Percentiles rank a stretch among this genome's conserved stretches.
phyloP scores from a whole-genome alignment of 768 basidiomycete genomes.

The Chalciporus chontae region DNA sequence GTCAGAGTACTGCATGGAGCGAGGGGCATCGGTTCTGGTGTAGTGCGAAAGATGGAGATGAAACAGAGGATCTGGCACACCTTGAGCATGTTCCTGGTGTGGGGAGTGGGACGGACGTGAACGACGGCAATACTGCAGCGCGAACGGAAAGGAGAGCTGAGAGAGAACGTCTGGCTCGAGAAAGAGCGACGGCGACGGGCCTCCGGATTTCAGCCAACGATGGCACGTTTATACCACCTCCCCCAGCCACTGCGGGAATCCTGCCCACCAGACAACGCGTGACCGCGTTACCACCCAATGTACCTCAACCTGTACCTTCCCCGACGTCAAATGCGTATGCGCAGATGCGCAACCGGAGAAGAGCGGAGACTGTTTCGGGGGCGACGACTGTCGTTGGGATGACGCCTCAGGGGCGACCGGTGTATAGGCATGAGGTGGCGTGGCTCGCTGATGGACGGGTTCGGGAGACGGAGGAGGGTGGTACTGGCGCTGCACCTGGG shows the following conservation, averaged over 20 bases:
- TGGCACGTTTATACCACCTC: constrained; percentile 11
- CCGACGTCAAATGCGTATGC: constrained; percentile 15
- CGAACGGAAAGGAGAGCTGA: constrained; percentile 36
- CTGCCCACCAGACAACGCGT: constrained; percentile 27
- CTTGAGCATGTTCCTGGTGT: constrained; percentile 20
- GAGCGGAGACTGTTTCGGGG: constrained; percentile 34
- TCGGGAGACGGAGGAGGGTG: constrained; percentile 19
- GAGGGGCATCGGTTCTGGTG: constrained; percentile 97
- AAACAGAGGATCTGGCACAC: constrained; percentile 32
- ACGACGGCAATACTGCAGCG: constrained; percentile 13
- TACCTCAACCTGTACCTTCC: constrained; percentile 21
- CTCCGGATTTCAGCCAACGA: constrained; percentile 13
- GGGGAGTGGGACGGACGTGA: constrained; percentile 3
- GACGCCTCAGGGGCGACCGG: constrained; percentile 26
- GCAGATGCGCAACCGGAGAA: constrained; percentile 27
- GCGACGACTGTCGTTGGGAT: constrained; percentile 24
- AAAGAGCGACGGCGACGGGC: constrained; percentile 18
- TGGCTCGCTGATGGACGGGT: constrained; percentile 24
- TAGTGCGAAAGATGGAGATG: constrained; percentile 57
- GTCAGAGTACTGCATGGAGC: constrained; percentile 94
- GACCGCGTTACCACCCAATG: constrained; percentile 26
- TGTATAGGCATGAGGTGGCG: constrained; percentile 28
- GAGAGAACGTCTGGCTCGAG: constrained; percentile 32
- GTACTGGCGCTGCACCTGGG: constrained; percentile 14
- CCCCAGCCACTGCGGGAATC: constrained; percentile 6